phyloP scores from a whole-genome alignment of 352 stramenopile species.

The Pythium vanterpoolii region DNA sequence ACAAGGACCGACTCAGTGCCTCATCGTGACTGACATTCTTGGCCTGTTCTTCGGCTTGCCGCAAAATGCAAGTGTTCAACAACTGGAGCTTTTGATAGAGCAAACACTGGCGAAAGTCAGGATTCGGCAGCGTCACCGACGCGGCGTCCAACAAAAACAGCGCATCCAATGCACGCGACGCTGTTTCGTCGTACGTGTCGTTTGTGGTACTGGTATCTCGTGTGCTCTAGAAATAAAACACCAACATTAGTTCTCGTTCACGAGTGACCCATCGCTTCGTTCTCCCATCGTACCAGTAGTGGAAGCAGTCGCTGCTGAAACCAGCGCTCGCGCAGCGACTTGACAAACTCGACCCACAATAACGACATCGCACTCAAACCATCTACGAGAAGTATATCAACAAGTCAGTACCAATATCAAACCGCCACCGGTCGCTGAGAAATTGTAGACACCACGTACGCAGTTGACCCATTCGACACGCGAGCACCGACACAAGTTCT shows the following conservation, averaged over 20 bases:
- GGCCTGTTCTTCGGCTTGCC: constrained; percentile 21
- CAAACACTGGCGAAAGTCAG: constrained; percentile 72
- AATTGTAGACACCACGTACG: constrained; percentile 57
- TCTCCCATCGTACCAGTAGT: constrained; percentile 44
- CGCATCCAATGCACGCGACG: constrained; percentile 27
- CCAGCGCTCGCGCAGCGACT: constrained; percentile 63
- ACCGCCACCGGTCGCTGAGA: background rate
- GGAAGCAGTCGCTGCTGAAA: constrained; percentile 63
- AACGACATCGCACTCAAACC: constrained; percentile 71
- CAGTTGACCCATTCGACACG: constrained; percentile 62
- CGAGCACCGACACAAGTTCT: constrained; percentile 65
- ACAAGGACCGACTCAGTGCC: background rate
- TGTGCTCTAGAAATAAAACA: constrained; percentile 1
- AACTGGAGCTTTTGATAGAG: constrained; percentile 81
- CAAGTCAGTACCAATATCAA: constrained; percentile 3
- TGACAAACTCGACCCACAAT: constrained; percentile 85
- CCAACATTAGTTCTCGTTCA: too few species aligned
- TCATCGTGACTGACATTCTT: background rate
- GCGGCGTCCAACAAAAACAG: constrained; percentile 54
- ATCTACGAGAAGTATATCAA: constrained; percentile 33
- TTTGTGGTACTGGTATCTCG: background rate
- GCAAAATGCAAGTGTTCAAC: constrained; percentile 76
- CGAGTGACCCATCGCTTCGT: too few species aligned
- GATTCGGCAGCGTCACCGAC: constrained; percentile 42
- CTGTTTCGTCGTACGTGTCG: constrained; percentile 14